These are phyloP conservation scores for Diaporthe sp. DNA, from an alignment of 2,329 filamentous ascomycete genomes.

Conservation along the genomic window DNA sequence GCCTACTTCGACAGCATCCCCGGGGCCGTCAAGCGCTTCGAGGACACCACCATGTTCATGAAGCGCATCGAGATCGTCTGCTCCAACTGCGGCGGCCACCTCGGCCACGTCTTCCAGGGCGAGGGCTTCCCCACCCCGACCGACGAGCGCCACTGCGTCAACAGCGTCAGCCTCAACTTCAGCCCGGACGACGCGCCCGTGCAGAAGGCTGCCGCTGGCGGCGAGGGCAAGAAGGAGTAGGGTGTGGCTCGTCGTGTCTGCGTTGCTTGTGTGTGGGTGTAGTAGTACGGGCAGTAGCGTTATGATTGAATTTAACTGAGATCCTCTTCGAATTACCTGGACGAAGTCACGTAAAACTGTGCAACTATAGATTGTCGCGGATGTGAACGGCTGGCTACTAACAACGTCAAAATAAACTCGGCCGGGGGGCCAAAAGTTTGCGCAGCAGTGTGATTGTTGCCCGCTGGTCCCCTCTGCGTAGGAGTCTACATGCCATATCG, in stretches of 20 bases:
- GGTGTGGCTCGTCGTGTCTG: background rate
- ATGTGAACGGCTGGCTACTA: background rate
- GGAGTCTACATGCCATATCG: too few species aligned
- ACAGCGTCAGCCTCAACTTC: constrained; percentile 92
- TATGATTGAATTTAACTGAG: background rate
- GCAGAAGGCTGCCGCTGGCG: constrained; percentile 53
- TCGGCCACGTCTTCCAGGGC: constrained; percentile 93
- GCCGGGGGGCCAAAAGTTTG: too few species aligned
- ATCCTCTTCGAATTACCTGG: background rate
- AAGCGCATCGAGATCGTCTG: constrained; percentile 93
- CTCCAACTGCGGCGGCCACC: constrained; percentile 91
- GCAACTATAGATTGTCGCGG: background rate
- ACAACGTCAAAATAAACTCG: too few species aligned
- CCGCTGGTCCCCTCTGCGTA: too few species aligned
- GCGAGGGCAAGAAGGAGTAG: constrained; percentile 50
- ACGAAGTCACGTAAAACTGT: background rate
- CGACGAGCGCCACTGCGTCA: constrained; percentile 97
- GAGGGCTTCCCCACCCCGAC: constrained; percentile 88
- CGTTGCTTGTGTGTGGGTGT: background rate
- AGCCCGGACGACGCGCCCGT: constrained; percentile 72
- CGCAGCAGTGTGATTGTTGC: too few species aligned
- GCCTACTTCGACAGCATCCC: constrained; percentile 97
- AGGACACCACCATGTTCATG: constrained; percentile 86
- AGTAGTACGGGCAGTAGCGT: background rate
- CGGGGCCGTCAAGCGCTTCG: constrained; percentile 86